Conservation (phyloP, 345 rosid species). For the Chamaenerion angustifolium region DNA sequence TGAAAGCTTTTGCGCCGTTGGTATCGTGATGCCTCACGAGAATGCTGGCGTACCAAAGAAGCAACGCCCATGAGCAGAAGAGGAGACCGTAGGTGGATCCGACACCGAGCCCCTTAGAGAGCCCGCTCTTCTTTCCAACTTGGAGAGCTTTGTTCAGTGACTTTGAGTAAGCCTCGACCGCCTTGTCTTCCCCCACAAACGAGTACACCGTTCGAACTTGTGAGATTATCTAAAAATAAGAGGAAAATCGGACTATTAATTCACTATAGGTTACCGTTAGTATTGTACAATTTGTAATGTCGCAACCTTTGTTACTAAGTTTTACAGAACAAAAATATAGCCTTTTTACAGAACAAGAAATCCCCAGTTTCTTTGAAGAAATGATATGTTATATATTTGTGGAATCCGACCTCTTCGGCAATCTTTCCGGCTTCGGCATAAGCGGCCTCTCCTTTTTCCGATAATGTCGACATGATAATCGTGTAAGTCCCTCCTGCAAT, state of each 20-base stretch:
- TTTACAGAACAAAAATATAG: too few species aligned
- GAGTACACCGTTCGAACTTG: constrained; percentile 72
- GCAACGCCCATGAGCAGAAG: constrained; percentile 68
- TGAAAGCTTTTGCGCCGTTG: constrained; percentile 67
- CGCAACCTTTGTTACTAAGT: too few species aligned
- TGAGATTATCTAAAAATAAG: constrained; percentile 39
- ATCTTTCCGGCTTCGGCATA: constrained; percentile 71
- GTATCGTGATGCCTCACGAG: constrained; percentile 56
- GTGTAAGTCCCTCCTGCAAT: constrained; percentile 65
- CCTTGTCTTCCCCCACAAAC: constrained; percentile 63
- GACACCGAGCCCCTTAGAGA: constrained; percentile 68
- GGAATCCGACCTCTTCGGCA: constrained; percentile 69
- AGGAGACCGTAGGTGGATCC: constrained; percentile 56
- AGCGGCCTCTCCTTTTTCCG: constrained; percentile 71
- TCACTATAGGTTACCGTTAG: too few species aligned
- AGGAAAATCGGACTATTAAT: too few species aligned
- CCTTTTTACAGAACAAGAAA: too few species aligned
- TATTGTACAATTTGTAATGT: too few species aligned
- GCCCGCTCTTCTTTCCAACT: constrained; percentile 46
- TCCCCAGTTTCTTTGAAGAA: too few species aligned
- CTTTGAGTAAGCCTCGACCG: constrained; percentile 41
- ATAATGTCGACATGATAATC: constrained; percentile 51
- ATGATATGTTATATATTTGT: too few species aligned
- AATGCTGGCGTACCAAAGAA: constrained; percentile 66
- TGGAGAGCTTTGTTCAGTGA: constrained; percentile 43